Evolutionary conservation across 2,329 filamentous ascomycete genomes (phyloP).

Genomic region (Metarhizium album): DNA sequence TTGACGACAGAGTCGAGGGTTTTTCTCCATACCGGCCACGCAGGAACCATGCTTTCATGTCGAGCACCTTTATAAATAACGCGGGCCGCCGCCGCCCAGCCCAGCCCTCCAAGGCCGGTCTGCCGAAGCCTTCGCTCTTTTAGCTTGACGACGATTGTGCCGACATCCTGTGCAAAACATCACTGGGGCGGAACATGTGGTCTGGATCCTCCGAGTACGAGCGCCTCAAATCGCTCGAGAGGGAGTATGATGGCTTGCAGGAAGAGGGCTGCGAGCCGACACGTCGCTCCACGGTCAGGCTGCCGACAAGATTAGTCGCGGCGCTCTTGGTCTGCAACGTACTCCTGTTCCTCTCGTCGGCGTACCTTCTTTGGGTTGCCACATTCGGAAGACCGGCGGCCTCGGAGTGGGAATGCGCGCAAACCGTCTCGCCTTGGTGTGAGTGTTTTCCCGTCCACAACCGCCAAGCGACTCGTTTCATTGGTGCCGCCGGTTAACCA

Average conservation of each 20-base stretch:
- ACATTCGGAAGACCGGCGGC: neutral
- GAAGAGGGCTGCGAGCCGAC: neutral
- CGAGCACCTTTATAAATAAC: too few species aligned
- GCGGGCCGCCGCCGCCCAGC: too few species aligned
- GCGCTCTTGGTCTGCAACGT: neutral
- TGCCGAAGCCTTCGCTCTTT: too few species aligned
- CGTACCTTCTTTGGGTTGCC: neutral
- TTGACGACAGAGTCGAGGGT: neutral
- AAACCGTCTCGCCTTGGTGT: neutral
- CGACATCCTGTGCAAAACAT: neutral
- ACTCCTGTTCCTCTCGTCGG: neutral
- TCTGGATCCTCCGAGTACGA: neutral
- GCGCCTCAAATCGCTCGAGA: neutral
- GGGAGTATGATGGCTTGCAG: neutral
- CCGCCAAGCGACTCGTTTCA: too few species aligned
- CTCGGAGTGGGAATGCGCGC: neutral
- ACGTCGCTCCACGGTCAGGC: neutral
- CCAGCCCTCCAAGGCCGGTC: too few species aligned
- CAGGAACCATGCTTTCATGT: too few species aligned
- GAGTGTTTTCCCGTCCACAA: too few species aligned
- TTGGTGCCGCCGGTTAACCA: neutral
- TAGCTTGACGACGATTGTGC: too few species aligned
- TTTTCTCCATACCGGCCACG: too few species aligned
- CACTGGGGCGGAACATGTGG: neutral
- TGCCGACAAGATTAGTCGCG: neutral